Evolutionary conservation across 306 rosid species (phyloP).

Genomic region (Trichosanthes cucumerina): DNA sequence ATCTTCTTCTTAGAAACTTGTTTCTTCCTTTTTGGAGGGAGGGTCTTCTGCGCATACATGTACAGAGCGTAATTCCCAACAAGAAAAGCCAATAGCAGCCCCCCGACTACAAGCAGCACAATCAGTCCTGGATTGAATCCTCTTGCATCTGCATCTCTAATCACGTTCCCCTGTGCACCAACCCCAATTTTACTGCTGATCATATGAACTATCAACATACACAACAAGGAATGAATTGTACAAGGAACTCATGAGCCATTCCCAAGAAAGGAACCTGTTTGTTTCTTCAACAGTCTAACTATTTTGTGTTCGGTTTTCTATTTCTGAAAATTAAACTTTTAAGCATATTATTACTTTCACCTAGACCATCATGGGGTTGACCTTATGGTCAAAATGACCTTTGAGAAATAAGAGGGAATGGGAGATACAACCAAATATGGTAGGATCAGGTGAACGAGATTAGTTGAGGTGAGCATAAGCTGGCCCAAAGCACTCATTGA

Average conservation of each 20-base stretch:
- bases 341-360: too few species aligned
- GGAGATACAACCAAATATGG: too few species aligned
- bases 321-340: too few species aligned
- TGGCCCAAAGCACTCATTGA: too few species aligned
- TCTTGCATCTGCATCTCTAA: constrained; percentile 40
- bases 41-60: constrained; percentile 61
- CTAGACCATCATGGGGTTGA: too few species aligned
- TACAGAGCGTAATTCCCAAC: constrained; percentile 67
- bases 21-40: constrained; percentile 85
- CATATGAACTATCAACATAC: not conserved
- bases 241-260: not conserved
- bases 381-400: too few species aligned
- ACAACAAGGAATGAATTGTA: not conserved
- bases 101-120: constrained; percentile 64
- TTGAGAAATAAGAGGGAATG: too few species aligned
- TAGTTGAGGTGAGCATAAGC: too few species aligned
- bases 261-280: not conserved
- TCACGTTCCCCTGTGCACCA: constrained; percentile 24
- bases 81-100: constrained; percentile 51
- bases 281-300: not conserved
- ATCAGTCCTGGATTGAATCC: constrained; percentile 83
- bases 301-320: too few species aligned
- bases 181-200: not conserved
- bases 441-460: too few species aligned
- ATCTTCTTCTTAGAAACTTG: constrained; percentile 92